phyloP scores from a whole-genome alignment of 140 eudicot genomes.

The Stevia rebaudiana region DNA sequence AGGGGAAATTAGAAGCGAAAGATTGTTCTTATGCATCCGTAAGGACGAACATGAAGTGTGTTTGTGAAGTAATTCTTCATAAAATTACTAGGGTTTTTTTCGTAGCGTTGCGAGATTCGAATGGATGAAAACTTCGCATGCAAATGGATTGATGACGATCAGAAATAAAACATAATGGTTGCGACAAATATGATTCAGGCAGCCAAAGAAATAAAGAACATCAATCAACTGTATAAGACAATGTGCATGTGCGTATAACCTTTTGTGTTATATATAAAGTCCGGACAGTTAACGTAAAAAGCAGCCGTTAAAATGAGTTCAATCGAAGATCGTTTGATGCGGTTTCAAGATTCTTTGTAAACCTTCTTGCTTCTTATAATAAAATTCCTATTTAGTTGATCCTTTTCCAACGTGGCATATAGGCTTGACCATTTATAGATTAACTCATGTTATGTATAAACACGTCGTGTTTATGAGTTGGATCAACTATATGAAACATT shows the following conservation, averaged over 20 bases:
- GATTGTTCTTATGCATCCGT: slow-evolving; percentile 19
- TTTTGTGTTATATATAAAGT: too few species aligned
- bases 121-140: slow-evolving; percentile 21
- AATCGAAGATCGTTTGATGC: too few species aligned
- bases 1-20: neutral
- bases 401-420: too few species aligned
- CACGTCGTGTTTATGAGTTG: too few species aligned
- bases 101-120: slow-evolving; percentile 13
- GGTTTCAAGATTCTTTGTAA: too few species aligned
- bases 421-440: too few species aligned
- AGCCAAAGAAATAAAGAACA: neutral
- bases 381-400: too few species aligned
- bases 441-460: too few species aligned
- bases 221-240: neutral
- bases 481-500: too few species aligned
- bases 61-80: slow-evolving; percentile 17
- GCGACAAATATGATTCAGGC: slow-evolving; percentile 8
- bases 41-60: slow-evolving; percentile 26
- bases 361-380: too few species aligned
- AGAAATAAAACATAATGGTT: slow-evolving; percentile 15
- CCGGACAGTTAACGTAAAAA: too few species aligned
- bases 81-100: slow-evolving; percentile 29
- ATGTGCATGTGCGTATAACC: neutral
- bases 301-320: too few species aligned
- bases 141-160: slow-evolving; percentile 23